Evolutionary conservation across 1,139 yeast species (phyloP).

Genomic region (Debaryomyces nepalensis): DNA sequence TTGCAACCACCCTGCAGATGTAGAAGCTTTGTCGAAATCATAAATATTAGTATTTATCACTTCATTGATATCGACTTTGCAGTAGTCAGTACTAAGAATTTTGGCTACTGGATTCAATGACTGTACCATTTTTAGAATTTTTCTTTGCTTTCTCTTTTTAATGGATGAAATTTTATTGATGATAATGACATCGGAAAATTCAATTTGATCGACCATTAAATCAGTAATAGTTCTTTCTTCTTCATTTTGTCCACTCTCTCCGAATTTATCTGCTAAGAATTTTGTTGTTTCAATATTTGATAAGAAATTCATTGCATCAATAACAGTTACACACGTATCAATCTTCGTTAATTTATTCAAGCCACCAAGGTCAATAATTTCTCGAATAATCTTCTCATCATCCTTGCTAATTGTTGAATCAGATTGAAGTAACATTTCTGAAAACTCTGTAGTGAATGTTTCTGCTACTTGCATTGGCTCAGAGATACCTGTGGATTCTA

Average conservation of each 20-base stretch:
- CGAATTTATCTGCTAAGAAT: conserved; percentile 44
- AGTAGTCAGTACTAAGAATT: conserved; percentile 36
- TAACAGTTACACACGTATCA: conserved; percentile 53
- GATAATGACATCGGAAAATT: conserved; percentile 48
- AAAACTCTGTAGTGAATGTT: conserved; percentile 48
- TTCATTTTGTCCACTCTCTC: conserved; percentile 42
- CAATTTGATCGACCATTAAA: conserved; percentile 50
- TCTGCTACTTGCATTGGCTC: conserved; percentile 58
- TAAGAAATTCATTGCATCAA: conserved; percentile 46
- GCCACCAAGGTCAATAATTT: conserved; percentile 43
- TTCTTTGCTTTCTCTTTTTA: conserved; percentile 26
- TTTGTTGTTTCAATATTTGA: conserved; percentile 48
- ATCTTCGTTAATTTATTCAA: conserved; percentile 39
- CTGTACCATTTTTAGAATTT: conserved; percentile 33
- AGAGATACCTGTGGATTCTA: conserved; percentile 51
- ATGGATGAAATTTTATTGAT: conserved; percentile 40
- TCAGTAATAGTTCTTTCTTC: conserved; percentile 49
- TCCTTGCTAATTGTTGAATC: conserved; percentile 16
- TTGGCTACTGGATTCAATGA: conserved; percentile 48
- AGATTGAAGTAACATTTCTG: conserved; percentile 27
- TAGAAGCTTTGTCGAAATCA: conserved; percentile 44
- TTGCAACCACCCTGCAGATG: conserved; percentile 53
- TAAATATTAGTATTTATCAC: conserved; percentile 39
- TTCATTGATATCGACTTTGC: conserved; percentile 37
- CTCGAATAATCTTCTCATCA: conserved; percentile 30